Evolutionary conservation across 129 eudicot genomes (phyloP).

Genomic region (Arctium minus): DNA sequence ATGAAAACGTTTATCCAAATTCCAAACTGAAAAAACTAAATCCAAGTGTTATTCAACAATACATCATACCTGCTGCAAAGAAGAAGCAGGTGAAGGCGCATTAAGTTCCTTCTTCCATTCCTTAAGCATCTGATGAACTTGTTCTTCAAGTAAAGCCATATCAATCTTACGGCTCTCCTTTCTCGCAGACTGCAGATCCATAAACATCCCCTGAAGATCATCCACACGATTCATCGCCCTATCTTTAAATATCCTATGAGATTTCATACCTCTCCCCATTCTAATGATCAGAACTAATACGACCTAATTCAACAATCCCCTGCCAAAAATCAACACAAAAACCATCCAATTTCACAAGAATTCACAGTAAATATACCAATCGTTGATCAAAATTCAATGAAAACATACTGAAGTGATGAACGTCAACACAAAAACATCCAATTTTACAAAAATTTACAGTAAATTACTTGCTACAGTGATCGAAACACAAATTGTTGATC

Average conservation of each 20-base stretch:
- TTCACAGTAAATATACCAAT: not conserved
- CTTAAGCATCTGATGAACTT: constrained; percentile 79
- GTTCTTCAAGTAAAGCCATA: constrained; percentile 66
- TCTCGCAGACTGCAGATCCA: constrained; percentile 69
- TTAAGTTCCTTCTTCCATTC: constrained; percentile 84
- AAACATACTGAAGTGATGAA: not conserved
- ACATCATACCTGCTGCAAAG: constrained; percentile 40
- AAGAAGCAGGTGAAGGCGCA: constrained; percentile 77
- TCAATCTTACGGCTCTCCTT: constrained; percentile 74
- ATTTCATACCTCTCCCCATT: constrained; percentile 46
- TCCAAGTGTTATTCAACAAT: not conserved
- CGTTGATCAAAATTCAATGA: not conserved
- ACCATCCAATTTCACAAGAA: constrained; percentile 4
- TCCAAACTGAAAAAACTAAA: not conserved
- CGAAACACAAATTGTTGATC: no score
- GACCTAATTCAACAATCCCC: constrained; percentile 17
- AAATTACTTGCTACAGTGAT: no score
- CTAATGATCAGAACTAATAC: not conserved
- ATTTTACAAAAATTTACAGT: no score
- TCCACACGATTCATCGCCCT: constrained; percentile 76
- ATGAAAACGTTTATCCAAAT: not conserved
- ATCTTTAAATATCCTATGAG: constrained; percentile 67
- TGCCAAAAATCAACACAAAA: constrained; percentile 10
- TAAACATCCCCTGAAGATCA: constrained; percentile 72
- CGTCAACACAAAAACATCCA: no score